Evolutionary conservation across 768 basidiomycete species (phyloP).

Genomic region (Crassisporium funariophilum): DNA sequence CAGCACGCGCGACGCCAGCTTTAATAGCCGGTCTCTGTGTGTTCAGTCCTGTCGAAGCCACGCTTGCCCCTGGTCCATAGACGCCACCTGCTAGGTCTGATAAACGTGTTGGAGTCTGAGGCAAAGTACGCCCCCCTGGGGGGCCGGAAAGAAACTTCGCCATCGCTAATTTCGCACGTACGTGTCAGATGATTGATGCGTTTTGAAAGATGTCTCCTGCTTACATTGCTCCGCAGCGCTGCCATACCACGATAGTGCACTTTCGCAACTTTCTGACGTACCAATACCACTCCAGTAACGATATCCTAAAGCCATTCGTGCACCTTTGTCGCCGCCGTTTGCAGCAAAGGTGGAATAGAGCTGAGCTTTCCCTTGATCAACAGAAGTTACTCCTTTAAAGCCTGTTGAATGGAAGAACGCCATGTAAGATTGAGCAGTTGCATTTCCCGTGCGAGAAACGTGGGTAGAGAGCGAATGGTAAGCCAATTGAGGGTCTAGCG

Average conservation of each 20-base stretch:
- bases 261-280: conserved; percentile 81
- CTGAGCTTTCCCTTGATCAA: conserved; percentile 81
- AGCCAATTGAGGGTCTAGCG: conserved; percentile 60
- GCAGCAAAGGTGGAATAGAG: conserved; percentile 95
- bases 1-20: conserved; percentile 78
- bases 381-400: conserved; percentile 61
- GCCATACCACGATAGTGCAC: conserved; percentile 88
- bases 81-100: conserved; percentile 92
- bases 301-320: conserved; percentile 93
- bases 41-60: conserved; percentile 84
- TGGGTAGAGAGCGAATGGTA: conserved; percentile 66
- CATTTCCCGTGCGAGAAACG: conserved; percentile 73
- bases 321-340: conserved; percentile 81
- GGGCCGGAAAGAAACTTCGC: conserved; percentile 80
- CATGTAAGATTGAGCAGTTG: conserved; percentile 81
- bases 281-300: conserved; percentile 97
- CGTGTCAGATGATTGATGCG: not conserved
- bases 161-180: conserved; percentile 57
- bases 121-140: conserved; percentile 86
- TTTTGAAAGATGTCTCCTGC: conserved; percentile 9
- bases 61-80: conserved; percentile 94
- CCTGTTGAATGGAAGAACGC: conserved; percentile 92
- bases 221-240: conserved; percentile 83
- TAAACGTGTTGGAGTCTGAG: conserved; percentile 76
- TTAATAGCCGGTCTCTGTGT: conserved; percentile 75